Evolutionary conservation across 495 filamentous ascomycete species (phyloP).

Genomic region (Xylaria curta): DNA sequence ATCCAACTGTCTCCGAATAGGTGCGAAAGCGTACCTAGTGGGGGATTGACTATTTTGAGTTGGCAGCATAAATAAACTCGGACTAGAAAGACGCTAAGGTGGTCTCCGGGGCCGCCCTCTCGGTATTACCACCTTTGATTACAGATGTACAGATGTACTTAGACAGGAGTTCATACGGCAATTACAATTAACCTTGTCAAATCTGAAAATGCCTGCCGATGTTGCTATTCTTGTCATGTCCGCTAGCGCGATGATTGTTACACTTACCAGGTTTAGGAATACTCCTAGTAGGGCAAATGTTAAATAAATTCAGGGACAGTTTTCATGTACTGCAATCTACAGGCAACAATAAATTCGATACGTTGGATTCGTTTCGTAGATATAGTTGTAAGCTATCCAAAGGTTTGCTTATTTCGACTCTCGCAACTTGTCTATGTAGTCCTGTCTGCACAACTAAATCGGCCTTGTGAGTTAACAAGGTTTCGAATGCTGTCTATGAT

Average conservation of each 20-base stretch:
- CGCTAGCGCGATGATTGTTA: background rate
- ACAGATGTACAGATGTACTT: too few species aligned
- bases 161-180: background rate
- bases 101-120: constrained; percentile 8
- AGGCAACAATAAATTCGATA: too few species aligned
- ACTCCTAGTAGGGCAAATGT: background rate
- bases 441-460: background rate
- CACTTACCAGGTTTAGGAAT: background rate
- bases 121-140: constrained; percentile 22
- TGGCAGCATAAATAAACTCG: constrained; percentile 13
- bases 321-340: background rate
- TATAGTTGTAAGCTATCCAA: background rate
- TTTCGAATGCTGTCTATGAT: too few species aligned
- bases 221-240: constrained; percentile 5
- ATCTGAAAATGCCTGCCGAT: background rate
- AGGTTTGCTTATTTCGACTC: background rate
- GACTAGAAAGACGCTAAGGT: constrained; percentile 16
- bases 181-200: background rate
- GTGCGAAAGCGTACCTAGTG: background rate
- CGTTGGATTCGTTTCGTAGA: too few species aligned
- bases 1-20: background rate
- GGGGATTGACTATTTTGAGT: constrained; percentile 14
- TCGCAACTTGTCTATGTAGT: background rate
- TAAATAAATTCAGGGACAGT: background rate
- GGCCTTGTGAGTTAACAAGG: background rate